Evolutionary conservation across 1,139 yeast genomes (phyloP).

Genomic region (Yamadazyma conglobata): DNA sequence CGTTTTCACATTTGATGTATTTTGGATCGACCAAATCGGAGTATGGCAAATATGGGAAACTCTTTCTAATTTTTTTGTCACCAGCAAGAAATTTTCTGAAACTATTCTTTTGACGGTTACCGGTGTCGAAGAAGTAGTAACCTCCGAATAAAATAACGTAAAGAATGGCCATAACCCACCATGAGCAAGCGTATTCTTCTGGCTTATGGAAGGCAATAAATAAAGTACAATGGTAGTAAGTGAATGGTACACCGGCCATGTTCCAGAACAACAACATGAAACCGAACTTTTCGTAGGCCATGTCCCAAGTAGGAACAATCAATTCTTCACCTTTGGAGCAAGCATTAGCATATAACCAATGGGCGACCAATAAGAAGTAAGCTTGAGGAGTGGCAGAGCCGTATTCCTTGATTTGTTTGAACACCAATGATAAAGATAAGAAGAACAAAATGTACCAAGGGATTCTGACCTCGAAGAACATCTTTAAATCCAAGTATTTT

Average conservation of each 20-base stretch:
- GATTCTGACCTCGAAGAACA: conserved; percentile 95
- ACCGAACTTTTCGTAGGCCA: conserved; percentile 98
- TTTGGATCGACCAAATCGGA: conserved; percentile 78
- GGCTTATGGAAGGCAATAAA: conserved; percentile 83
- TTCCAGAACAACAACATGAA: conserved; percentile 98
- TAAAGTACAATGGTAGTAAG: conserved; percentile 91
- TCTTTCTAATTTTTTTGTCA: conserved; percentile 66
- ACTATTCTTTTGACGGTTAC: conserved; percentile 91
- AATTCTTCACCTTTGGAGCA: conserved; percentile 97
- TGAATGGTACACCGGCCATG: conserved; percentile 97
- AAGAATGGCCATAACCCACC: conserved; percentile 51
- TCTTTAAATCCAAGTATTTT: conserved; percentile 77
- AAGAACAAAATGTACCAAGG: conserved; percentile 94
- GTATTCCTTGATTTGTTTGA: conserved; percentile 75
- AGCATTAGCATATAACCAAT: conserved; percentile 94
- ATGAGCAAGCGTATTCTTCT: conserved; percentile 69
- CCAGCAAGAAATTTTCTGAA: conserved; percentile 89
- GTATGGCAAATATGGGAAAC: conserved; percentile 91
- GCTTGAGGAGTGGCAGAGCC: conserved; percentile 82
- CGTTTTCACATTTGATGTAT: conserved; percentile 80
- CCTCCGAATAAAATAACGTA: conserved; percentile 59
- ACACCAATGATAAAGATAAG: conserved; percentile 67
- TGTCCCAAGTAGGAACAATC: conserved; percentile 98
- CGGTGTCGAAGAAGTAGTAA: conserved; percentile 91
- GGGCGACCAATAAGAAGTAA: conserved; percentile 70